Evolutionary conservation across 148 eudicot genomes (phyloP), one percentile per base, ranked within the genome.

Genomic region (Mesembryanthemum crystallinum): DNA sequence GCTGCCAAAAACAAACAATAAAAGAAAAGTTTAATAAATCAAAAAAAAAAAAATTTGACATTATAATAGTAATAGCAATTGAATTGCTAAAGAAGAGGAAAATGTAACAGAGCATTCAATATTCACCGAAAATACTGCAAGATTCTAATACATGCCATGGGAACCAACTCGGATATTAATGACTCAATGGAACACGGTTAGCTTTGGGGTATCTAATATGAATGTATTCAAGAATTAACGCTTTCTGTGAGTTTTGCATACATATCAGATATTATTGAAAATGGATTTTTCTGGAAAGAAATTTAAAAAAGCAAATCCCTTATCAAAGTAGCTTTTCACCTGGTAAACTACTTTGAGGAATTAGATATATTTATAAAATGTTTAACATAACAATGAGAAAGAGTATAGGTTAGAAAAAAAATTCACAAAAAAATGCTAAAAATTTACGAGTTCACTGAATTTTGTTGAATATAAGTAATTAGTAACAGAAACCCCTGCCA

Each of bases 1-100:
- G 99, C 97, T 95, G 94, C 89, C 86, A 73, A 17, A 80, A 78
- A 65, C 64, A 71, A 59, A 61, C 51, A 10, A 39, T 35, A 28
- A 47, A 57, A 52, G 17, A 54, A 61, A n/a, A 57, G 54, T 37
- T 24, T 25, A 23, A 59, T 55, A 52, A n/a, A 57, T 32, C 28
- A 64, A 35, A 7, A 20, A 39, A 30, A 45, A 20, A n/a, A 69
- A 18, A 57, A 57, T 23, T 5, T 0, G 10, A 52, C 3, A 3
- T 27, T 57, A 32, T 29, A 23, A 42, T 27, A 25, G 35, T 33
- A 55, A 43, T 39, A 43, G 23, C 23, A 52, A 51, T 24, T 52
- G 27, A 63, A 74, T 32, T 12, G 59, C 42, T 42, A 28, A 33
- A 49, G 67, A 67, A 28, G 72, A 61, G 43, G 42, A 54, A 80